Evolutionary conservation across 1,139 yeast genomes (phyloP).

Genomic region (Lodderomyces theae): DNA sequence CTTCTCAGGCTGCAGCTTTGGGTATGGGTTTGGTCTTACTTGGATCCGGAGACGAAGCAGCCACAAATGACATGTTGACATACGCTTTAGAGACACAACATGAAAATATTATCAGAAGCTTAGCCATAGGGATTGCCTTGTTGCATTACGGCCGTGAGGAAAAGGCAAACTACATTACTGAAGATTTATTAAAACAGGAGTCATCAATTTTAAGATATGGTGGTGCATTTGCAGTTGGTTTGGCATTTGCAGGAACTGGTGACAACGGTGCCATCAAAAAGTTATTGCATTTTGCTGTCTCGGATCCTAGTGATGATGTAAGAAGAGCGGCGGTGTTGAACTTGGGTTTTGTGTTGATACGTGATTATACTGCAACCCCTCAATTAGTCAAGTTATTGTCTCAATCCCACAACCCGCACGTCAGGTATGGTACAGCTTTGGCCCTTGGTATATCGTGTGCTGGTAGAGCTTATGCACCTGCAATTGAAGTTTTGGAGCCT

Average conservation of each 20-base stretch:
- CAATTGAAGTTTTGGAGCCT: conserved; percentile 90
- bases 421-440: conserved; percentile 96
- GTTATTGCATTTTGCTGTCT: conserved; percentile 87
- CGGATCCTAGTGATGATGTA: conserved; percentile 95
- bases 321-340: conserved; percentile 94
- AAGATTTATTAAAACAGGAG: conserved; percentile 67
- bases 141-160: conserved; percentile 85
- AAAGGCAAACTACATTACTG: conserved; percentile 71
- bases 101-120: conserved; percentile 89
- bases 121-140: conserved; percentile 86
- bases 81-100: conserved; percentile 96
- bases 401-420: conserved; percentile 96
- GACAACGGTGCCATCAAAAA: conserved; percentile 83
- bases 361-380: conserved; percentile 92
- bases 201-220: conserved; percentile 90
- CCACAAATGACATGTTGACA: conserved; percentile 78
- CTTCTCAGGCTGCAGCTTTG: conserved; percentile 96
- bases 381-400: conserved; percentile 90
- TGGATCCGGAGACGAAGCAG: conserved; percentile 80
- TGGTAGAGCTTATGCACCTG: conserved; percentile 85
- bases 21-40: conserved; percentile 96
- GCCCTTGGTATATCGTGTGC: conserved; percentile 98
- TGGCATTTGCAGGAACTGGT: conserved; percentile 97
- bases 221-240: conserved; percentile 89
- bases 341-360: conserved; percentile 86